Percentiles rank a stretch among this genome's conserved stretches.
phyloP scores from a whole-genome alignment of 495 filamentous ascomycete genomes.

The Staphylotrichum longicolle region DNA sequence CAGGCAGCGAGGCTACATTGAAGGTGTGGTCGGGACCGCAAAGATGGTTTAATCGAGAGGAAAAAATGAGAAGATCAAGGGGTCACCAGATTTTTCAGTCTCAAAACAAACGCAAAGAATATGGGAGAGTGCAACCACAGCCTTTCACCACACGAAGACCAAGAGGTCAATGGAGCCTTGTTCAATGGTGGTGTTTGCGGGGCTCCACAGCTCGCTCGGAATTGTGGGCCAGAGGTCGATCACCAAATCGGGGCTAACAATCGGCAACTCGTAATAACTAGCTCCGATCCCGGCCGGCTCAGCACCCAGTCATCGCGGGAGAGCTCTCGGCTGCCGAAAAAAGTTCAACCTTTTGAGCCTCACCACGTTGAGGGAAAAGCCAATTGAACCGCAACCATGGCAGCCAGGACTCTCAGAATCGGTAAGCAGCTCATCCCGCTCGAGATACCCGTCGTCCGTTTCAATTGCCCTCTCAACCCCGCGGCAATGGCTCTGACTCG shows the following conservation, averaged over 20 bases:
- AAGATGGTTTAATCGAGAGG: too few species aligned
- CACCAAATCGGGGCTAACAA: background rate
- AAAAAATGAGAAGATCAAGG: too few species aligned
- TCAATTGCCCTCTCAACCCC: background rate
- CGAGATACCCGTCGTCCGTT: background rate
- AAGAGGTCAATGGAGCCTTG: too few species aligned
- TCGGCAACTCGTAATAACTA: background rate
- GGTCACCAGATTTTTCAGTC: too few species aligned
- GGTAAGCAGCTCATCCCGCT: slow-evolving; percentile 41
- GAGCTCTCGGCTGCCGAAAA: background rate
- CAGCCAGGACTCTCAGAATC: slow-evolving; percentile 58
- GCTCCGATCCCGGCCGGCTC: slow-evolving; percentile 10
- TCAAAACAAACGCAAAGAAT: too few species aligned
- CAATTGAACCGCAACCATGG: slow-evolving; percentile 45
- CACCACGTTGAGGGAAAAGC: slow-evolving; percentile 11
- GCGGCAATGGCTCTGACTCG: background rate
- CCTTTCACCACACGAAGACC: too few species aligned
- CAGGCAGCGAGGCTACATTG: too few species aligned
- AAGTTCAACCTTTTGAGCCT: slow-evolving; percentile 1
- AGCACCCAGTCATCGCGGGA: background rate
- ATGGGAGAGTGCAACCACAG: too few species aligned
- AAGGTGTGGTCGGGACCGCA: too few species aligned
- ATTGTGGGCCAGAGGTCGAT: background rate
- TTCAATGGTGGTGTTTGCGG: too few species aligned
- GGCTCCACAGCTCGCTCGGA: too few species aligned